Conservation (phyloP, 2,329 filamentous ascomycete species). For the Furcasterigmium furcatum region DNA sequence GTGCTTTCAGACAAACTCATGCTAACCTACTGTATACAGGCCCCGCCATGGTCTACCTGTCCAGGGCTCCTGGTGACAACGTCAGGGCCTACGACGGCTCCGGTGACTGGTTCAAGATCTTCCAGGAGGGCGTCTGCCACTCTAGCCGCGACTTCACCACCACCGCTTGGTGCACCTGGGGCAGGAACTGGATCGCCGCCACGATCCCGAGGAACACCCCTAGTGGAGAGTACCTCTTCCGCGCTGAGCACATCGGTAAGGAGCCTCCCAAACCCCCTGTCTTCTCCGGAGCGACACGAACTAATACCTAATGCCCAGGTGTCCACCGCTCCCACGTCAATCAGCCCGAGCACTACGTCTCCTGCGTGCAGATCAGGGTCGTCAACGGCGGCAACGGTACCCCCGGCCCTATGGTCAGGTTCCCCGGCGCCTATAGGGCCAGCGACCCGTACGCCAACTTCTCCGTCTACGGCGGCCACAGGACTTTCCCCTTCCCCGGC, state of each 20-base stretch:
- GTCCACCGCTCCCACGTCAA: constrained; percentile 17
- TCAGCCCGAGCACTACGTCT: constrained; percentile 15
- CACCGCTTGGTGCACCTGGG: constrained; percentile 17
- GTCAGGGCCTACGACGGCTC: constrained; percentile 22
- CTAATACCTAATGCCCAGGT: constrained; percentile 3
- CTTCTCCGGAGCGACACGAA: too few species aligned
- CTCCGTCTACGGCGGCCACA: constrained; percentile 16
- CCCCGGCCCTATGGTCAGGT: constrained; percentile 18
- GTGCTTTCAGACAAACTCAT: too few species aligned
- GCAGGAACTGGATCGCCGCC: constrained; percentile 20
- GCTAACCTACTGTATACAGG: too few species aligned
- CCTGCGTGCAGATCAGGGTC: constrained; percentile 17
- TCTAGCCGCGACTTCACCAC: constrained; percentile 13
- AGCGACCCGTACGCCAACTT: constrained; percentile 17
- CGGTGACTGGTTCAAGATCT: constrained; percentile 21
- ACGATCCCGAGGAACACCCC: constrained; percentile 28
- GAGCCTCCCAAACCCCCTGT: not conserved
- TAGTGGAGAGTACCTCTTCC: constrained; percentile 31
- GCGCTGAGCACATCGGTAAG: constrained; percentile 27
- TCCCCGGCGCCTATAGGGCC: constrained; percentile 24
- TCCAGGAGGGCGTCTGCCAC: constrained; percentile 17
- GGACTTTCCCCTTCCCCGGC: constrained; percentile 6
- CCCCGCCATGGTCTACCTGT: constrained; percentile 19
- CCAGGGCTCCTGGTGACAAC: constrained; percentile 18
- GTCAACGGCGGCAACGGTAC: constrained; percentile 12